Base-by-base conservation (phyloP, 192 early-diverging fungal genomes). In the Backusella tarrabulga region DNA sequence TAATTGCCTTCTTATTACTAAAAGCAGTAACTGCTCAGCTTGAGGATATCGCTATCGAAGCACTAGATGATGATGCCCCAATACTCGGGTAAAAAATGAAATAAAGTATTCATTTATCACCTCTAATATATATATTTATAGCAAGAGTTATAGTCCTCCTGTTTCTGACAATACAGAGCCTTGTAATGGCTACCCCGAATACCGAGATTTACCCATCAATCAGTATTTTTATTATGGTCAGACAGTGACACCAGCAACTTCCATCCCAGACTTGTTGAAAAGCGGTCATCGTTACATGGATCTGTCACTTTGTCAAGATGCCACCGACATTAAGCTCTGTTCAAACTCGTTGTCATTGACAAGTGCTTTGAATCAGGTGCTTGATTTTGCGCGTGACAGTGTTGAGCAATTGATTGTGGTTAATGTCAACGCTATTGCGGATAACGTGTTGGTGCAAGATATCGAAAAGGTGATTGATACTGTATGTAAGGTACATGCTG, bases 401-500 rank as follows among this genome's bases (percentile, higher is more conserved):
- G 32, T 41, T 2, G 40, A 79, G 63, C 78, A 79, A 35, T 11
- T 79, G 9, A 54, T 79, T 50, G 69, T 75, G 5, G 11, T 71
- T 7, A 9, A 75, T 29, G 21, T 79, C n/a, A 73, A 42, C 17
- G 46, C 73, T 3, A 11, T 63, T 40, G 63, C n/a, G 1, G 17
- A 34, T 1, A 41, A 23, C 5, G 35, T 40, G 2, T 34, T 21
- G 68, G 52, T 23, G 4, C 78, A 71, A 60, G 67, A 35, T 14
- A 38, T 79, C 38, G 41, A 79, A 46, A 15, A 23, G 17, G 34
- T 40, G 6, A 79, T 79, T 69, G 78, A 79, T 60, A n/a, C 50
- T 23, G 68, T 42, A 26, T 79, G 78, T 41, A 63, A 79, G 36
- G 17, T 42, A 11, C 78, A 79, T n/a, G 34, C 78, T 14, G 73